Percentiles rank a stretch among this genome's conserved stretches.
These are phyloP conservation scores for Rubia tinctorum DNA, from an alignment of 305 asterid genomes.

Conservation along the genomic window DNA sequence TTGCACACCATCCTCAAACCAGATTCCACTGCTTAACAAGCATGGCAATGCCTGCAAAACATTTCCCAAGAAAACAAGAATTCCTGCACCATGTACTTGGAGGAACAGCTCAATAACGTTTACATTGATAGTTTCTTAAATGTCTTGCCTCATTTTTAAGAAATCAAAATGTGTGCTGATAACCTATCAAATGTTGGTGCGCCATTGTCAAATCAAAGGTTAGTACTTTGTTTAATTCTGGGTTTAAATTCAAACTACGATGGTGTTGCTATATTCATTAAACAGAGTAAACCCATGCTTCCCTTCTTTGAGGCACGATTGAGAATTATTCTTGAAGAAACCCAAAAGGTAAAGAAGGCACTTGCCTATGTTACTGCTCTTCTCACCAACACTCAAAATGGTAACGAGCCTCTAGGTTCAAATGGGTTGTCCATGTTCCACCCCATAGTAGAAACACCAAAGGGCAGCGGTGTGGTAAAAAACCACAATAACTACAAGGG, in stretches of 20 bases:
- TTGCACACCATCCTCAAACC: conserved; percentile 6
- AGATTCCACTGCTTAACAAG: background rate
- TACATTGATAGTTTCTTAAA: background rate
- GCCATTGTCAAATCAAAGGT: background rate
- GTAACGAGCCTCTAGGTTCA: too few species aligned
- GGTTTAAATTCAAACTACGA: background rate
- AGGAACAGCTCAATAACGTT: background rate
- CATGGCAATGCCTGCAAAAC: background rate
- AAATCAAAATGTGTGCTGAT: background rate
- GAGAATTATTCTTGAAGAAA: conserved; percentile 14
- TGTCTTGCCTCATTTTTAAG: background rate
- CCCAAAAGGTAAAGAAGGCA: background rate
- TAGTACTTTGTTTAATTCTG: background rate
- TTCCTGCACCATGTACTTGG: background rate
- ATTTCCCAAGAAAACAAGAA: background rate
- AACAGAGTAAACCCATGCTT: conserved; percentile 13
- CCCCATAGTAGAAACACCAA: too few species aligned
- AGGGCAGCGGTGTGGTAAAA: too few species aligned
- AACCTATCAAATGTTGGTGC: background rate
- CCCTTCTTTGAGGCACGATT: conserved; percentile 22
- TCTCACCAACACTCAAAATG: too few species aligned
- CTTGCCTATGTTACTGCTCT: background rate
- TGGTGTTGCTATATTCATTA: conserved; percentile 14
- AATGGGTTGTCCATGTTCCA: too few species aligned
- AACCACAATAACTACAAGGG: too few species aligned